Evolutionary conservation across 176 grass and related monocot genomes (phyloP).

Genomic region (Hordeum vulgare): DNA sequence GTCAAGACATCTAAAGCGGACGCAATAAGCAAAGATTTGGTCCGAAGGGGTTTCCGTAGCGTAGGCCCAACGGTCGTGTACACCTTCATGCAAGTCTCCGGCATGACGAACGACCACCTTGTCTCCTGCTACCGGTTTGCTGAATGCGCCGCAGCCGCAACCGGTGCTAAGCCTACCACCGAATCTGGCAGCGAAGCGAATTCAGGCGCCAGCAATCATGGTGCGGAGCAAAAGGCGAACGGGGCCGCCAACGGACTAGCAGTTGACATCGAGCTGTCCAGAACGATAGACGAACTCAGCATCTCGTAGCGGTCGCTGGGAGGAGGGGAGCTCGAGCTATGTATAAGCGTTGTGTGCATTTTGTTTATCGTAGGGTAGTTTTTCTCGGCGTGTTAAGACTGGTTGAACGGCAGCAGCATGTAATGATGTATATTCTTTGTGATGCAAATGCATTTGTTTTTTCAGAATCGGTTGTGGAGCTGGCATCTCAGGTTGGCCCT

Average conservation of each 20-base stretch:
- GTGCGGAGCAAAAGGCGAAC: slow-evolving; percentile 31
- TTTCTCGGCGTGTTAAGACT: slow-evolving; percentile 14
- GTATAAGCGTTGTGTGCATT: slow-evolving; percentile 39
- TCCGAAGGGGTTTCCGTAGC: slow-evolving; percentile 77
- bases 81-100: slow-evolving; percentile 89
- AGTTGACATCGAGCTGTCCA: slow-evolving; percentile 30
- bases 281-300: slow-evolving; percentile 55
- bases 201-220: slow-evolving; percentile 5
- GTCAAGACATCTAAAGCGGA: slow-evolving; percentile 88
- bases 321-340: neutral
- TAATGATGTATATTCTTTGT: slow-evolving; percentile 58
- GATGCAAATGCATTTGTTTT: slow-evolving; percentile 33
- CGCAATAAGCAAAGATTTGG: slow-evolving; percentile 91
- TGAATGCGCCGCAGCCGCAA: slow-evolving; percentile 35
- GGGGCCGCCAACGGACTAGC: slow-evolving; percentile 25
- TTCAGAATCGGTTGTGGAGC: neutral
- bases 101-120: slow-evolving; percentile 92
- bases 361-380: slow-evolving; percentile 40
- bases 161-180: slow-evolving; percentile 12
- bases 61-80: slow-evolving; percentile 86
- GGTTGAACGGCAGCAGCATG: slow-evolving; percentile 29
- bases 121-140: slow-evolving; percentile 73
- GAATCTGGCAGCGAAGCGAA: slow-evolving; percentile 22
- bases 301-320: slow-evolving; percentile 52
- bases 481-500: neutral